Conservation (phyloP, 2,329 filamentous ascomycete species). For the Neoascochyta sp. region DNA sequence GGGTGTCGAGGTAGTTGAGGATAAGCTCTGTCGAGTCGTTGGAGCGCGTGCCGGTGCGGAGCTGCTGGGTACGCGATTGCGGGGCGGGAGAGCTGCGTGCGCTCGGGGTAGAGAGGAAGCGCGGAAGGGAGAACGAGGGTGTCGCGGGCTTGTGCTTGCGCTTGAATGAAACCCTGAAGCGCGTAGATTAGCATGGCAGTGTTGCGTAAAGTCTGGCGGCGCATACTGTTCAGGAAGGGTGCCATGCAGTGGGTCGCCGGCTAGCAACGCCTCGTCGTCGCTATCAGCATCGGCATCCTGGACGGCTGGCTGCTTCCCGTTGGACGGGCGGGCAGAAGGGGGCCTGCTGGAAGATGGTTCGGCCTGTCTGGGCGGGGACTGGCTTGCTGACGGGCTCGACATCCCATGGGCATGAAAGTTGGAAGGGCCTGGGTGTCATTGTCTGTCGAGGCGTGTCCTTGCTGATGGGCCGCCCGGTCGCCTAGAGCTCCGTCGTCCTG, state of each 20-base stretch:
- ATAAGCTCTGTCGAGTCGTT: conserved; percentile 39
- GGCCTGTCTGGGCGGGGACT: conserved; percentile 36
- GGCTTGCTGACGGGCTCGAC: conserved; percentile 38
- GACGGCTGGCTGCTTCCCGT: conserved; percentile 32
- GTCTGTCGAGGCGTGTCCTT: no score
- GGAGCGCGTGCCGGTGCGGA: conserved; percentile 9
- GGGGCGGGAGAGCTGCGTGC: conserved; percentile 29
- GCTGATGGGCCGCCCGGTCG: no score
- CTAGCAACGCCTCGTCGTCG: conserved; percentile 50
- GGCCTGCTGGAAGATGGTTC: conserved; percentile 44
- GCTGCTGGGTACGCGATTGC: conserved; percentile 21
- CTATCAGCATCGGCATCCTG: conserved; percentile 44
- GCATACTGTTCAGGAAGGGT: conserved; percentile 46
- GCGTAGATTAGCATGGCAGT: conserved; percentile 1
- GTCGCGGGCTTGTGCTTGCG: conserved; percentile 56
- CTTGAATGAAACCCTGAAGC: conserved; percentile 63
- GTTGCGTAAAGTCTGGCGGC: background rate
- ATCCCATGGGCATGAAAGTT: conserved; percentile 36
- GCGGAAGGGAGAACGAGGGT: conserved; percentile 40
- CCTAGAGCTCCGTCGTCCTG: conserved; percentile 4
- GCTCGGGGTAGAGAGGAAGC: conserved; percentile 41
- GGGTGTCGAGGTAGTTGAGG: conserved; percentile 42
- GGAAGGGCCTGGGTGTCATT: conserved; percentile 7
- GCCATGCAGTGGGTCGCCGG: conserved; percentile 55
- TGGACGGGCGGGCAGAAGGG: conserved; percentile 24